Percentiles rank a stretch among this genome's conserved stretches.
Conservation (phyloP, 495 filamentous ascomycete species). For the Lasiosphaeria ovina region DNA sequence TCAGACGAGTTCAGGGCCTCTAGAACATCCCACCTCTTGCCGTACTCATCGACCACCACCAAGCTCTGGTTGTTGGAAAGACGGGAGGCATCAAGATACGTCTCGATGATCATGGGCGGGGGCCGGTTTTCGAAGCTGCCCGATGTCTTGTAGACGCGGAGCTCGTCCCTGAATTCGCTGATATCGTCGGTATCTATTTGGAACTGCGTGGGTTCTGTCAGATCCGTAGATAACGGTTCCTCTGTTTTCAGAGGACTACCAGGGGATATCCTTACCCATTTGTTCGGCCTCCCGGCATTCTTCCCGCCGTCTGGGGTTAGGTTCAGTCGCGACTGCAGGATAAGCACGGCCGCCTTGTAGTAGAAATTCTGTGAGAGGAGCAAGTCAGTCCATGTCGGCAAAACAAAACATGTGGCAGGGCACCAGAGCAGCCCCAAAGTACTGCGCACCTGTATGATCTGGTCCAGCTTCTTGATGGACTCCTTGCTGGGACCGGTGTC, state of each 20-base stretch:
- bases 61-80: constrained; percentile 83
- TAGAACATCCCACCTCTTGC: constrained; percentile 87
- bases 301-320: constrained; percentile 60
- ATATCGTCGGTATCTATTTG: constrained; percentile 92
- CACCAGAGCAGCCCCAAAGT: background rate
- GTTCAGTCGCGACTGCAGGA: constrained; percentile 74
- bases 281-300: constrained; percentile 69
- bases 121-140: constrained; percentile 76
- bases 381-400: constrained; percentile 19
- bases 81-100: constrained; percentile 76
- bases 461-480: constrained; percentile 72
- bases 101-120: constrained; percentile 85
- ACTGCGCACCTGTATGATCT: constrained; percentile 77
- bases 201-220: constrained; percentile 57
- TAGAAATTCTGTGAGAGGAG: constrained; percentile 71
- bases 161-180: constrained; percentile 75
- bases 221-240: background rate
- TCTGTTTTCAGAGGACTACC: background rate
- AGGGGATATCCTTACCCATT: constrained; percentile 72
- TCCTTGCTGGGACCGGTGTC: constrained; percentile 54
- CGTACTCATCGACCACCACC: constrained; percentile 81
- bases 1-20: constrained; percentile 72
- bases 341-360: constrained; percentile 81
- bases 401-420: background rate
- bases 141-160: constrained; percentile 73